These are phyloP conservation scores for Boletus edulis DNA, from an alignment of 768 basidiomycete species.

Conservation along the genomic window DNA sequence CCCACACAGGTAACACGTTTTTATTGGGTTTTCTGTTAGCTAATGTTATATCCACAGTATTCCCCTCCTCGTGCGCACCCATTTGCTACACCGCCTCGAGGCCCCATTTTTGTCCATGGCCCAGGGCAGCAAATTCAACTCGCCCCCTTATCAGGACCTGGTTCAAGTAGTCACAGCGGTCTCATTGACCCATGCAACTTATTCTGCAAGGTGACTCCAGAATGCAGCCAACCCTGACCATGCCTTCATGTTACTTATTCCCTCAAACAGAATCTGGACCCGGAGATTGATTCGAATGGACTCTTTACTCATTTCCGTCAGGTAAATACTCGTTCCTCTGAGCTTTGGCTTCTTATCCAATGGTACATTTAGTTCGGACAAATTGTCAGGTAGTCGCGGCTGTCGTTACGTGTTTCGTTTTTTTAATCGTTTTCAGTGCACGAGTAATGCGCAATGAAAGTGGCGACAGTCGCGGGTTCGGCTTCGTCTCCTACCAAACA, in stretches of 20 bases:
- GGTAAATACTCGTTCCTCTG: conserved; percentile 36
- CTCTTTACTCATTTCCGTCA: conserved; percentile 81
- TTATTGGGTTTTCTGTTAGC: neutral
- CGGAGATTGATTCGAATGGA: conserved; percentile 80
- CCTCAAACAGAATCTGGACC: conserved; percentile 69
- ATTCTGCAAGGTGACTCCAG: conserved; percentile 68
- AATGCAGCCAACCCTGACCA: conserved; percentile 10
- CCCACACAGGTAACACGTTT: conserved; percentile 49
- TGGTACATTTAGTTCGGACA: conserved; percentile 63
- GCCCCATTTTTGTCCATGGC: conserved; percentile 68
- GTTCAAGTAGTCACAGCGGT: conserved; percentile 81
- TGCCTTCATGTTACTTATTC: neutral
- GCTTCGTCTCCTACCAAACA: conserved; percentile 85
- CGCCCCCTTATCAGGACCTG: conserved; percentile 70
- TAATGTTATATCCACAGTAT: conserved; percentile 41
- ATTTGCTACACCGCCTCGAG: conserved; percentile 38
- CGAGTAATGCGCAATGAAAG: conserved; percentile 88
- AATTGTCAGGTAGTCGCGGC: conserved; percentile 70
- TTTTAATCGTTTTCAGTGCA: conserved; percentile 48
- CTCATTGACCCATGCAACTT: conserved; percentile 89
- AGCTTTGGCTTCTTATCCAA: conserved; percentile 15
- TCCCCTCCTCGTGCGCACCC: conserved; percentile 64
- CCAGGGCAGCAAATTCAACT: conserved; percentile 90
- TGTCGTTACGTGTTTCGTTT: neutral
- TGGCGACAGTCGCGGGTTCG: conserved; percentile 83